These are phyloP conservation scores for Biancaea sappan DNA, from an alignment of 306 rosid genomes.

Conservation along the genomic window DNA sequence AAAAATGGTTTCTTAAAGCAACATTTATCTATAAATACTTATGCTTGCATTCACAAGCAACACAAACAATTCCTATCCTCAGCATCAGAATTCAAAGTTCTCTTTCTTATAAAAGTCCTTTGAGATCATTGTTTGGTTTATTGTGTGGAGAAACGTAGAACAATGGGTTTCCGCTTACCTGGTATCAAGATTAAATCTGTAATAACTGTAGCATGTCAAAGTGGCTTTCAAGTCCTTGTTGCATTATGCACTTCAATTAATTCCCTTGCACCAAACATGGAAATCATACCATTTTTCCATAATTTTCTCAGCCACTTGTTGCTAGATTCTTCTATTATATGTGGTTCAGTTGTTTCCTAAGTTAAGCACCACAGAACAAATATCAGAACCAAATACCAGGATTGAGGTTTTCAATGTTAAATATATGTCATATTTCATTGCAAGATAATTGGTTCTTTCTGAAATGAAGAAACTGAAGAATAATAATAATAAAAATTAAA, in stretches of 20 bases:
- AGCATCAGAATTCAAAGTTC: slow-evolving; percentile 11
- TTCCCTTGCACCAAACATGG: not conserved
- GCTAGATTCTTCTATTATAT: not conserved
- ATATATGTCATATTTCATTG: no score
- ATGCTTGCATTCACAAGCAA: slow-evolving; percentile 26
- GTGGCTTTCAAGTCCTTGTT: no score
- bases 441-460: no score
- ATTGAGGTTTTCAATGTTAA: no score
- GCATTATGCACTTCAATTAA: no score
- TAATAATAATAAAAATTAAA: no score
- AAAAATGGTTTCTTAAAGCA: not conserved
- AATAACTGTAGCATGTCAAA: no score
- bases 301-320: not conserved
- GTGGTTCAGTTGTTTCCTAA: not conserved
- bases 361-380: not conserved
- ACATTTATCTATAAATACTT: slow-evolving; percentile 28
- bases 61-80: not conserved
- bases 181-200: no score
- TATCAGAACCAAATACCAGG: not conserved
- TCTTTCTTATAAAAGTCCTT: slow-evolving; percentile 14
- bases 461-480: no score
- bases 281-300: not conserved
- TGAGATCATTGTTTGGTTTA: not conserved
- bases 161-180: slow-evolving; percentile 41
- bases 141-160: not conserved